A percentile compares a stretch with the other conserved stretches of the same genome.
Evolutionary conservation across 2,329 filamentous ascomycete species (phyloP).

Genomic region (Endothia cerciana): DNA sequence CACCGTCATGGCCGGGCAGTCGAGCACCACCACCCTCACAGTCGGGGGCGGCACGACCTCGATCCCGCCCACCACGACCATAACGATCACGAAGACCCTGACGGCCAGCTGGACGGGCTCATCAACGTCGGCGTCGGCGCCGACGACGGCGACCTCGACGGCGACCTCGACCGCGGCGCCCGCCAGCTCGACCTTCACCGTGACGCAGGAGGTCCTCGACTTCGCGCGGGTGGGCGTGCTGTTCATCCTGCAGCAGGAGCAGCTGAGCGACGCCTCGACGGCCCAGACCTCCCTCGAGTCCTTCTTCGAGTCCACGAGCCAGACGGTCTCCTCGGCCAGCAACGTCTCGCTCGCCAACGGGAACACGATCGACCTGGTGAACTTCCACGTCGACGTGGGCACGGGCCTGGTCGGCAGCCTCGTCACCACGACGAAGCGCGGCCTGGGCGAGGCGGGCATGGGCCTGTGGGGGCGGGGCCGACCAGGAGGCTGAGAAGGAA

Average conservation of each 20-base stretch:
- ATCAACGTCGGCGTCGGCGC: conserved; percentile 35
- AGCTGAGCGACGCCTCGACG: conserved; percentile 52
- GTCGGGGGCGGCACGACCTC: conserved; percentile 29
- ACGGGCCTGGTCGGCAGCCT: conserved; percentile 35
- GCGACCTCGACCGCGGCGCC: conserved; percentile 31
- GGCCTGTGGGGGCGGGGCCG: conserved; percentile 11
- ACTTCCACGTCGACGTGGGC: conserved; percentile 47
- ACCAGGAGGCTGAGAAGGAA: not conserved
- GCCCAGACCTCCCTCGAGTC: conserved; percentile 59
- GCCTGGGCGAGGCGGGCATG: not conserved
- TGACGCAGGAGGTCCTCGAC: conserved; percentile 62
- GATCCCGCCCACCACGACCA: conserved; percentile 31
- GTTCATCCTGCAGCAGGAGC: conserved; percentile 62
- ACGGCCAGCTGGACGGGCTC: conserved; percentile 23
- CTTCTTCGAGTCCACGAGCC: conserved; percentile 53
- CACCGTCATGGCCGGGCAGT: conserved; percentile 38
- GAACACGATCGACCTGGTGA: conserved; percentile 56
- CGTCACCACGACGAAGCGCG: conserved; percentile 20
- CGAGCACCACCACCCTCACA: conserved; percentile 41
- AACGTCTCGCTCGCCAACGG: conserved; percentile 43
- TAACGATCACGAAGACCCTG: conserved; percentile 38
- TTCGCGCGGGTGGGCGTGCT: conserved; percentile 67
- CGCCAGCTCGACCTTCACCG: conserved; percentile 44
- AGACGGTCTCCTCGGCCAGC: conserved; percentile 39
- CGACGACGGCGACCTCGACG: conserved; percentile 32